Base-by-base conservation (phyloP, 2,329 filamentous ascomycete genomes). In the Epicoccum nigrum region DNA sequence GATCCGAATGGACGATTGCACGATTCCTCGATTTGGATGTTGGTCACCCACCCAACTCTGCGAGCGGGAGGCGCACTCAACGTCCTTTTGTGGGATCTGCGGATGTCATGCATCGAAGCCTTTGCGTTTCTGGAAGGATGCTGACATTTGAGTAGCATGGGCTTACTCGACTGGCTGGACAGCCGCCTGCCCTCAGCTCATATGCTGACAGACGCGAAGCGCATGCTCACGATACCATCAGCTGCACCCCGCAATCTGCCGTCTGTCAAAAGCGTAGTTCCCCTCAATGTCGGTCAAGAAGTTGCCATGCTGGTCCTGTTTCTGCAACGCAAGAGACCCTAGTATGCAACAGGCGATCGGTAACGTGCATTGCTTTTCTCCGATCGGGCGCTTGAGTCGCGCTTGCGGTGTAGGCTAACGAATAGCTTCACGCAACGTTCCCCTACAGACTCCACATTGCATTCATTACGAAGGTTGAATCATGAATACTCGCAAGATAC, bases 351-450 rank as follows among this genome's bases (percentile, higher is more conserved):
- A 44, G 19, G 49, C 28, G 39, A 52, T 47, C 49, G 43, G 43
- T 47, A 43, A 44, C 44, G 20, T 39, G 49, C 39, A 40, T 25
- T 34, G 49, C 33, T 52, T 34, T 52, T 43, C 49, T 52, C 49
- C 43, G 49, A 52, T 44, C 49, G 38, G 38, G 49, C 49, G 49
- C 49, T 52, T 52, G 43, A 32, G 34, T 52, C 38, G 43, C 49
- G 49, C 49, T 52, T 52, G 49, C 49, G 43, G 43, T 52, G 44
- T 47, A 52, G 28, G 15, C 49, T 52, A 52, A 44, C 43, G 39
- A 47, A 52, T 52, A 52, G 49, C 49, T 47, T 47, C 49, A 43
- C 49, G 43, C 49, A 47, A 47, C 33, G 44, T 38, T 43, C 37
- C 25, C 33, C 49, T 43, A 47, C 43, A 47, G 44, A 52, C 49